phyloP scores from a whole-genome alignment of 2,329 filamentous ascomycete species.

The Colletotrichum falcatum region DNA sequence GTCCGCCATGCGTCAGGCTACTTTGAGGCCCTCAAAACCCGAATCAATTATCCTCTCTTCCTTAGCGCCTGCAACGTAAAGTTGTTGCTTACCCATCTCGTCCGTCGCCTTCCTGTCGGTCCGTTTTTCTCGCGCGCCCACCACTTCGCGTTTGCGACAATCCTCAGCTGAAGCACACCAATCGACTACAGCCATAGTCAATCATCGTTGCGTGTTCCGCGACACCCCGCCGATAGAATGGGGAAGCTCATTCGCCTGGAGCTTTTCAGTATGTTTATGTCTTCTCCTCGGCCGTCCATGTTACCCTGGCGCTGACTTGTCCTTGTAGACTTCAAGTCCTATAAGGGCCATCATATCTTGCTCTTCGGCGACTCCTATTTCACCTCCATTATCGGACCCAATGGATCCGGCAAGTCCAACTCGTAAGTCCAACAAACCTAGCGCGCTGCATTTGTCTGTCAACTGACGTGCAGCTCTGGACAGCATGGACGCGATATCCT shows the following conservation, averaged over 20 bases:
- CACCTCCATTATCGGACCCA: constrained; percentile 98
- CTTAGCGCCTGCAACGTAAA: background rate
- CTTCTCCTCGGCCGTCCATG: constrained; percentile 7
- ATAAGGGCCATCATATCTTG: constrained; percentile 94
- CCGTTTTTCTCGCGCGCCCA: constrained; percentile 14
- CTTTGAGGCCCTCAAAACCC: constrained; percentile 4
- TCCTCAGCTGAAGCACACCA: constrained; percentile 6
- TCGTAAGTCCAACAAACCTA: constrained; percentile 69
- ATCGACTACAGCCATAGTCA: background rate
- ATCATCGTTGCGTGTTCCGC: constrained; percentile 23
- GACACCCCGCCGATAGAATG: constrained; percentile 69
- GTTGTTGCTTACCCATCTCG: background rate
- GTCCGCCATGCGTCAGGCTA: constrained; percentile 31
- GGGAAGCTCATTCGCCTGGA: constrained; percentile 96
- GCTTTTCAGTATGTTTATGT: constrained; percentile 79
- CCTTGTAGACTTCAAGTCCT: constrained; percentile 92
- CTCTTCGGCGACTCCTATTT: constrained; percentile 98
- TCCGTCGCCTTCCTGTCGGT: background rate
- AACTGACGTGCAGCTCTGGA: constrained; percentile 43
- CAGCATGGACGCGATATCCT: constrained; percentile 99
- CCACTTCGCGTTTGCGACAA: constrained; percentile 20
- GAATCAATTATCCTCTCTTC: background rate
- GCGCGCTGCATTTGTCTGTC: constrained; percentile 2
- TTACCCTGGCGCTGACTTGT: constrained; percentile 17
- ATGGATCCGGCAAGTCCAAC: constrained; percentile 99